These are phyloP conservation scores for Blastobotrys peoriensis DNA, from an alignment of 805 yeast species.

Conservation along the genomic window DNA sequence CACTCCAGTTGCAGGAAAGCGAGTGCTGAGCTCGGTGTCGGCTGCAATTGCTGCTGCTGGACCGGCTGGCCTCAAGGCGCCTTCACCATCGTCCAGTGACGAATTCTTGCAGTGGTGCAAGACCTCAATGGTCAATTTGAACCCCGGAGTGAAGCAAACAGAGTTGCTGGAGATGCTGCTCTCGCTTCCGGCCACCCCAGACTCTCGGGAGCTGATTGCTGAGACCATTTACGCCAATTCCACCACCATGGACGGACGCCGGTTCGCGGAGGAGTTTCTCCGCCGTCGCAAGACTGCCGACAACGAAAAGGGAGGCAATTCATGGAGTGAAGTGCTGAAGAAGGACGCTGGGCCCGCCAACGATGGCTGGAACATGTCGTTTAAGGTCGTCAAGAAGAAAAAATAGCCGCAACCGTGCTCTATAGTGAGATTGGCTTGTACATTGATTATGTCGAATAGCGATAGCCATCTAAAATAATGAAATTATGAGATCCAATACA, in stretches of 20 bases:
- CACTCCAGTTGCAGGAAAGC: constrained; percentile 8
- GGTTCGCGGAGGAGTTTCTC: constrained; percentile 86
- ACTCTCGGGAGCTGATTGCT: constrained; percentile 78
- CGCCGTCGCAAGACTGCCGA: constrained; percentile 74
- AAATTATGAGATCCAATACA: too few species aligned
- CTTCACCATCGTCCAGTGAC: constrained; percentile 26
- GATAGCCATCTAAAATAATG: too few species aligned
- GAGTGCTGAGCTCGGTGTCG: constrained; percentile 7
- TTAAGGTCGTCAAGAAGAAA: constrained; percentile 62
- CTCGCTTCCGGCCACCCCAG: constrained; percentile 69
- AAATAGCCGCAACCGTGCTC: too few species aligned
- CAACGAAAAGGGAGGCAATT: constrained; percentile 37
- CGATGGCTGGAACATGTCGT: constrained; percentile 37
- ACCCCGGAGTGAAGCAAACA: constrained; percentile 67
- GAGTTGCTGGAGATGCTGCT: constrained; percentile 76
- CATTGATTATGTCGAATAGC: too few species aligned
- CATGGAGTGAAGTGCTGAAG: constrained; percentile 70
- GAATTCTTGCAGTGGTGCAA: constrained; percentile 39
- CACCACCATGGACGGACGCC: constrained; percentile 86
- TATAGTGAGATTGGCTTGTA: too few species aligned
- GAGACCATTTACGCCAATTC: constrained; percentile 88
- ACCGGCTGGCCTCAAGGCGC: constrained; percentile 11
- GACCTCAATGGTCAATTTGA: constrained; percentile 41
- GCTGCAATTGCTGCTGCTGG: constrained; percentile 13
- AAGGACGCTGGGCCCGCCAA: constrained; percentile 24